Evolutionary conservation across 176 grass and related monocot species (phyloP).

Genomic region (Hyparrhenia diplandra): DNA sequence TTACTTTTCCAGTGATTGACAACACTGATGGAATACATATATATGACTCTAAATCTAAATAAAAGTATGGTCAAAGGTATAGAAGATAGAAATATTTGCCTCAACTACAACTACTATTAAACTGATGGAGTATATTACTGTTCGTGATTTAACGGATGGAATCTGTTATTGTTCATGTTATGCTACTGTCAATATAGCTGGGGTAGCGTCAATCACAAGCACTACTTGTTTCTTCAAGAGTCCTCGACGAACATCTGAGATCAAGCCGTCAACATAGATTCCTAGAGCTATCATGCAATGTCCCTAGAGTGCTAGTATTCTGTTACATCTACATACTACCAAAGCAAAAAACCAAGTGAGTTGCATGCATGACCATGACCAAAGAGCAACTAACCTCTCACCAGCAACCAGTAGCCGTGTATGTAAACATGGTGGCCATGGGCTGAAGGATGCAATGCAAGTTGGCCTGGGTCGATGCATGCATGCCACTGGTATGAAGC

Average conservation of each 20-base stretch:
- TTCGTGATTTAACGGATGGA: not conserved
- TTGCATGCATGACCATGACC: not conserved
- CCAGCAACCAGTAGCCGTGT: not conserved
- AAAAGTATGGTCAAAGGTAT: too few relatives aligned
- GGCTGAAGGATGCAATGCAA: not conserved
- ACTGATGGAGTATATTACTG: too few relatives aligned
- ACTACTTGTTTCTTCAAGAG: too few relatives aligned
- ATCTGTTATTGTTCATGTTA: not conserved
- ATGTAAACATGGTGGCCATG: slow-evolving; percentile 17
- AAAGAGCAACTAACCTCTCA: slow-evolving; percentile 8
- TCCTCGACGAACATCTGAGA: not conserved
- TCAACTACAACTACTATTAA: too few relatives aligned
- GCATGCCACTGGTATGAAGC: slow-evolving; percentile 25
- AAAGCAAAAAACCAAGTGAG: not conserved
- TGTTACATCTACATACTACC: not conserved
- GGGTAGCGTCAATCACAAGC: too few relatives aligned
- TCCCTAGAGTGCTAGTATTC: not conserved
- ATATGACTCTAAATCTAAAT: too few relatives aligned
- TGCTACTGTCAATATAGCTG: not conserved
- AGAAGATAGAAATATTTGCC: not conserved
- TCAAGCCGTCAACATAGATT: too few relatives aligned
- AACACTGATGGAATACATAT: too few relatives aligned
- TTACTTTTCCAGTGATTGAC: not conserved
- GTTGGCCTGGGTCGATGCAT: not conserved
- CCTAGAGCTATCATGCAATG: not conserved